A percentile compares a stretch with the other conserved stretches of the same genome.
Conservation (phyloP, 306 rosid genomes). For the Corylus americana region DNA sequence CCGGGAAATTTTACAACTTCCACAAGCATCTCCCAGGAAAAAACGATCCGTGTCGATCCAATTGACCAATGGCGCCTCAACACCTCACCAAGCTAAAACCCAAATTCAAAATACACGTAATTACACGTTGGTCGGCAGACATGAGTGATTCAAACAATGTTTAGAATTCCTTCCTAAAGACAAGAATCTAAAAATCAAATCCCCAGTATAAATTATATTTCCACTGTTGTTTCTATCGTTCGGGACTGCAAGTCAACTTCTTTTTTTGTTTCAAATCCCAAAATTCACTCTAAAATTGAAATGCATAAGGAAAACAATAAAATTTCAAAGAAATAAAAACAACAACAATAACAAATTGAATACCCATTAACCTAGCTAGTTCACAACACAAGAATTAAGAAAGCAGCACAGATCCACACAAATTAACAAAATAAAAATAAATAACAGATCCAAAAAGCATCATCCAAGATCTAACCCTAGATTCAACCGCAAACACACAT, state of each 20-base stretch:
- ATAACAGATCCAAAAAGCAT: constrained; percentile 9
- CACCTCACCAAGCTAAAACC: neutral
- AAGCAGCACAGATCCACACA: neutral
- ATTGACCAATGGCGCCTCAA: neutral
- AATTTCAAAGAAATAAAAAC: neutral
- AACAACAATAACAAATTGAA: neutral
- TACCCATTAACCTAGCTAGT: neutral
- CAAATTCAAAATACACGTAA: neutral
- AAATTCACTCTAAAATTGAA: neutral
- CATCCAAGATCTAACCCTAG: constrained; percentile 25
- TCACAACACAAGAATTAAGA: neutral
- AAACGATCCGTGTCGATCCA: neutral
- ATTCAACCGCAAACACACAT: constrained; percentile 8
- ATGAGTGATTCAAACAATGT: neutral
- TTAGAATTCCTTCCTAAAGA: neutral
- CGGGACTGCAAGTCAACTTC: neutral
- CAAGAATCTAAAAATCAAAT: neutral
- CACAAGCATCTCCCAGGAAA: neutral
- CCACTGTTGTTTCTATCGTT: neutral
- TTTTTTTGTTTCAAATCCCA: neutral
- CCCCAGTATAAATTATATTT: neutral
- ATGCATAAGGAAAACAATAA: neutral
- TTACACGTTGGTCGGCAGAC: neutral
- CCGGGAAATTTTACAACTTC: neutral
- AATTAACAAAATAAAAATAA: neutral